phyloP scores from a whole-genome alignment of 257 asterid species.

The Nicotiana noctiflora region DNA sequence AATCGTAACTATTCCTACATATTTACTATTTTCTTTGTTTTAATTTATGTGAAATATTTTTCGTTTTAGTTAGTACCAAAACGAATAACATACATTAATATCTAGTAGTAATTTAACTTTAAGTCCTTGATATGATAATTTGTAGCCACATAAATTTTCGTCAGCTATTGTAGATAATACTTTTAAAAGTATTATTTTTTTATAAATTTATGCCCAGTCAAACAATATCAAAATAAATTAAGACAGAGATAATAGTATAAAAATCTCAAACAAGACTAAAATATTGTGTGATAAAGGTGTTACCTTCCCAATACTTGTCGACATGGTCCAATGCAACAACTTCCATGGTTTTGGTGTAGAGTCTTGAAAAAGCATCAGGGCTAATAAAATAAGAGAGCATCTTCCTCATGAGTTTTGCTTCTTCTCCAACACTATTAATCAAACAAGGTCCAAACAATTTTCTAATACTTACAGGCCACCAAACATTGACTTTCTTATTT shows the following conservation, averaged over 20 bases:
- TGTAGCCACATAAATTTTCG: too few species aligned
- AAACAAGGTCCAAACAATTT: conserved; percentile 43
- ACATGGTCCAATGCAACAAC: conserved; percentile 46
- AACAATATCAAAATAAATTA: too few species aligned
- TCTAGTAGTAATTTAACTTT: background rate
- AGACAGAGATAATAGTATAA: too few species aligned
- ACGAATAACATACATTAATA: too few species aligned
- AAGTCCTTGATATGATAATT: too few species aligned
- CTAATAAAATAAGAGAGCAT: conserved; percentile 43
- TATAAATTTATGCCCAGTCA: too few species aligned
- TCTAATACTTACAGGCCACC: conserved; percentile 55
- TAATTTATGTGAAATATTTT: too few species aligned
- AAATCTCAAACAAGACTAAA: background rate
- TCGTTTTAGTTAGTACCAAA: background rate
- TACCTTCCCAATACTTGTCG: conserved; percentile 56
- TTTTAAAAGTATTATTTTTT: too few species aligned
- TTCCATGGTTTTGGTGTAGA: conserved; percentile 48
- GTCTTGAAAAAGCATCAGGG: conserved; percentile 55
- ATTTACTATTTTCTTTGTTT: too few species aligned
- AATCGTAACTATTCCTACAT: too few species aligned
- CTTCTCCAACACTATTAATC: conserved; percentile 41
- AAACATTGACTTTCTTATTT: conserved; percentile 24
- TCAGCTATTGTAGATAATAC: too few species aligned
- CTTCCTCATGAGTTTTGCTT: conserved; percentile 56
- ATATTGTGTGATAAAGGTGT: background rate